Conservation (phyloP, 768 basidiomycete species). For the Russula abietina region DNA sequence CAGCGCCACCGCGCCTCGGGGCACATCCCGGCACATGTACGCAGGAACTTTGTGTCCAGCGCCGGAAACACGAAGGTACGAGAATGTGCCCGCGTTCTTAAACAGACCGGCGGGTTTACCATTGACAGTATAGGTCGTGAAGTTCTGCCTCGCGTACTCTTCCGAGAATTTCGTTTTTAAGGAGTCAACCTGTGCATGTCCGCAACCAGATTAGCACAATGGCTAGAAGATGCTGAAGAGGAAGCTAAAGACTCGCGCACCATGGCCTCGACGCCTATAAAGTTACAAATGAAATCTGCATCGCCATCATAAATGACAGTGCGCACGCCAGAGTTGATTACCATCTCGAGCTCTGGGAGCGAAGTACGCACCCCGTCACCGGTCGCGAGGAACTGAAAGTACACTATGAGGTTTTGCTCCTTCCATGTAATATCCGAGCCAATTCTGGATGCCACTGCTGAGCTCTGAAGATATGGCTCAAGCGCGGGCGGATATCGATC, state of each 20-base stretch:
- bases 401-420: slow-evolving; percentile 34
- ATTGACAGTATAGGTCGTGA: slow-evolving; percentile 44
- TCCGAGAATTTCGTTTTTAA: slow-evolving; percentile 45
- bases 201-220: not conserved
- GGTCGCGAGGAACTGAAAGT: slow-evolving; percentile 41
- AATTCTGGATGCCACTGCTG: slow-evolving; percentile 34
- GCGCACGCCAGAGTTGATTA: too few species aligned
- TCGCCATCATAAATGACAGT: too few species aligned
- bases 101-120: slow-evolving; percentile 46
- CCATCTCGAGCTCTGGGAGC: too few species aligned
- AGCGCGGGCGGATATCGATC: slow-evolving; percentile 47
- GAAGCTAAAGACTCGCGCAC: slow-evolving; percentile 29
- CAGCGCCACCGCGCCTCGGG: slow-evolving; percentile 29
- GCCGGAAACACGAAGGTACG: slow-evolving; percentile 48
- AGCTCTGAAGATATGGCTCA: slow-evolving; percentile 29
- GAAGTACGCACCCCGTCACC: slow-evolving; percentile 55
- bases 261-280: slow-evolving; percentile 52
- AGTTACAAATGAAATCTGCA: slow-evolving; percentile 54
- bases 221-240: not conserved
- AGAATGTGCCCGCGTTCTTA: slow-evolving; percentile 55
- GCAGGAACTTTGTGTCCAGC: slow-evolving; percentile 36
- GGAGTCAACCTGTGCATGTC: slow-evolving; percentile 43
- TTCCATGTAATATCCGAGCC: slow-evolving; percentile 43
- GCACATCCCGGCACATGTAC: slow-evolving; percentile 28
- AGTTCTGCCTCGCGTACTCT: slow-evolving; percentile 38